A percentile compares a stretch with the other conserved stretches of the same genome.
Evolutionary conservation across 2,329 filamentous ascomycete genomes (phyloP).

Genomic region (Fusarium sp.): DNA sequence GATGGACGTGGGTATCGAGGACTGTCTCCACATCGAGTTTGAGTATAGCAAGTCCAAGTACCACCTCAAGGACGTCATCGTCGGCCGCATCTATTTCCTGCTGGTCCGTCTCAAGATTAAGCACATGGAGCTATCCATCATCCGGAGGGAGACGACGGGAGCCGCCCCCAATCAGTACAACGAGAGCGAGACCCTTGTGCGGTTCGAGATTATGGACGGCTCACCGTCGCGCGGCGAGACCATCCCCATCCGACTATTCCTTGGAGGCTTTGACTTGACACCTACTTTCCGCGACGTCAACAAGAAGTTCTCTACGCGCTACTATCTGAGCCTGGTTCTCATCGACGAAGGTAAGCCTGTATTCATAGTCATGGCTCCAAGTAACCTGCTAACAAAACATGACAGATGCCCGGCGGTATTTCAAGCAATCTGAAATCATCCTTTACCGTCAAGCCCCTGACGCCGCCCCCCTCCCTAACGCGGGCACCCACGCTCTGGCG

Average conservation of each 20-base stretch:
- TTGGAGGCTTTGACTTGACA: conserved; percentile 96
- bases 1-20: conserved; percentile 99
- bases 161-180: conserved; percentile 99
- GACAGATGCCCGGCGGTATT: conserved; percentile 92
- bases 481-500: conserved; percentile 54
- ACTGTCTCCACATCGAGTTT: conserved; percentile 98
- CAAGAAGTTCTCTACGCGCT: conserved; percentile 99
- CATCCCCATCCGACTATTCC: conserved; percentile 95
- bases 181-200: conserved; percentile 96
- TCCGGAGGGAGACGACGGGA: conserved; percentile 94
- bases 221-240: conserved; percentile 96
- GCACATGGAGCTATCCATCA: conserved; percentile 99
- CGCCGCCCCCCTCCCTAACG: conserved; percentile 48
- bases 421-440: conserved; percentile 99
- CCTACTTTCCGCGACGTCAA: conserved; percentile 99
- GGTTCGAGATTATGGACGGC: conserved; percentile 99
- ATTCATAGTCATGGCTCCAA: too few species aligned
- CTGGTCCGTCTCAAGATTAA: conserved; percentile 98
- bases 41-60: conserved; percentile 99
- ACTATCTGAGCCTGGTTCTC: conserved; percentile 95
- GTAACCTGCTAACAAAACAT: conserved; percentile 26
- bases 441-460: conserved; percentile 86
- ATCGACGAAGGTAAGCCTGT: conserved; percentile 84
- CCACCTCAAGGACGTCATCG: conserved; percentile 98
- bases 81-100: conserved; percentile 97